A percentile compares a stretch with the other conserved stretches of the same genome.
Conservation (phyloP, 169 alveolate genomes). For the Plasmodium inui region DNA sequence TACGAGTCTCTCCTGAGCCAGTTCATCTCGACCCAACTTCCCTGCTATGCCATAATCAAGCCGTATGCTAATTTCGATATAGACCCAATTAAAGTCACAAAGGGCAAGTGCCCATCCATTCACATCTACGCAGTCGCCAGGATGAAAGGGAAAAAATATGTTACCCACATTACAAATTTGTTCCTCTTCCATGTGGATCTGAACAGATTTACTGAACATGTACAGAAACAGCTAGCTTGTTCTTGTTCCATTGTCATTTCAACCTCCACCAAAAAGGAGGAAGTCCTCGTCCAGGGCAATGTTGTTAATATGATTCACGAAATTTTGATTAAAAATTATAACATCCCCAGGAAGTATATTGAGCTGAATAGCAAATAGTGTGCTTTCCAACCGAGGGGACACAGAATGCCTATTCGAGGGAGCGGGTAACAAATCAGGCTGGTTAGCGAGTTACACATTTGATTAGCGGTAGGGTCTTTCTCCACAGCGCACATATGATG, state of each 20-base stretch:
- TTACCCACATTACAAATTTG: slow-evolving; percentile 56
- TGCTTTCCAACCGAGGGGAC: too few relatives aligned
- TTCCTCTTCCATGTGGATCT: slow-evolving; percentile 61
- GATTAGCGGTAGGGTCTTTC: not conserved
- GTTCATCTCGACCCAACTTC: slow-evolving; percentile 49
- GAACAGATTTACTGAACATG: slow-evolving; percentile 32
- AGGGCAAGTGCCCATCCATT: slow-evolving; percentile 65
- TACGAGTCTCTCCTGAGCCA: slow-evolving; percentile 22
- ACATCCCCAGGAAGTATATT: slow-evolving; percentile 43
- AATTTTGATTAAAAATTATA: slow-evolving; percentile 13
- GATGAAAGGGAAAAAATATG: slow-evolving; percentile 70
- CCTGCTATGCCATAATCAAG: slow-evolving; percentile 60
- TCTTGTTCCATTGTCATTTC: slow-evolving; percentile 54
- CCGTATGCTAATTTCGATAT: slow-evolving; percentile 47
- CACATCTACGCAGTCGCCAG: slow-evolving; percentile 69
- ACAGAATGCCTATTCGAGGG: too few relatives aligned
- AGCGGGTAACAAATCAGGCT: not conserved
- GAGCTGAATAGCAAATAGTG: slow-evolving; percentile 1
- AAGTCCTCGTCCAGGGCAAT: slow-evolving; percentile 68
- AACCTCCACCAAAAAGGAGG: slow-evolving; percentile 64
- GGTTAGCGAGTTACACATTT: not conserved
- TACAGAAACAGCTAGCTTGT: slow-evolving; percentile 69
- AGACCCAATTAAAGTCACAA: slow-evolving; percentile 38
- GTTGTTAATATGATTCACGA: slow-evolving; percentile 32
- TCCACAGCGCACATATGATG: not conserved